Evolutionary conservation across 73 alveolate genomes (phyloP), one percentile per base, ranked within the genome.

Genomic region (Urostyla sp.): DNA sequence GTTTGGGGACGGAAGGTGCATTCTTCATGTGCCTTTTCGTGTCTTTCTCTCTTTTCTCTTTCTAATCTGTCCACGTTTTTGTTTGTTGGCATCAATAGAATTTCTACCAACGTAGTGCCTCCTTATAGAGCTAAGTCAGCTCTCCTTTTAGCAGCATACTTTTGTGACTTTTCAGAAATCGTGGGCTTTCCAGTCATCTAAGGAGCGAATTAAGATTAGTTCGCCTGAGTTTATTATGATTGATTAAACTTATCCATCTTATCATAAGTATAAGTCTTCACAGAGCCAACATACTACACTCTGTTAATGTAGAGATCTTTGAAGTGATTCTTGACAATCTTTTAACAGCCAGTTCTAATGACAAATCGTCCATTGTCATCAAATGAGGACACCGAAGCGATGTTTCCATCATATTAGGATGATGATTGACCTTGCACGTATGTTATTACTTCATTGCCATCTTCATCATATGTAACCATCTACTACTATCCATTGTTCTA

Each of bases 1-100:
- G 88, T 77, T 34, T 58, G 20, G 38, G 88, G 88, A 10, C 49
- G 50, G 50, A 58, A 77, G 15, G 88, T 77, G 74, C 80, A 59
- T 0, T 56, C 80, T 36, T 77, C 76, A 18, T 34, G 63, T 37
- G 50, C 74, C 28, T 24, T 73, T 16, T 75, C 87, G n/a, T 53
- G n/a, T 31, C 18, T 0, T 59, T 75, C 66, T 54, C 57, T 37
- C 46, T 56, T 75, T 32, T 75, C 15, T 16, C 37, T 49, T 35
- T 75, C 76, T 16, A 75, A 43, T 18, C 40, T 52, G 5, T 43
- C 45, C 40, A 56, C 60, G 27, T 75, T 40, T n/a, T n/a, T n/a
- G 15, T 56, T 67, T 38, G 54, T 75, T 24, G 83, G 83, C 16
- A 69, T 44, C n/a, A 69, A 28, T 8, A 69, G 30, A 27, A 69